A percentile compares a stretch with the other conserved stretches of the same genome.
Evolutionary conservation across 805 yeast species (phyloP).

Genomic region (Kluyveromyces dobzhanskii): DNA sequence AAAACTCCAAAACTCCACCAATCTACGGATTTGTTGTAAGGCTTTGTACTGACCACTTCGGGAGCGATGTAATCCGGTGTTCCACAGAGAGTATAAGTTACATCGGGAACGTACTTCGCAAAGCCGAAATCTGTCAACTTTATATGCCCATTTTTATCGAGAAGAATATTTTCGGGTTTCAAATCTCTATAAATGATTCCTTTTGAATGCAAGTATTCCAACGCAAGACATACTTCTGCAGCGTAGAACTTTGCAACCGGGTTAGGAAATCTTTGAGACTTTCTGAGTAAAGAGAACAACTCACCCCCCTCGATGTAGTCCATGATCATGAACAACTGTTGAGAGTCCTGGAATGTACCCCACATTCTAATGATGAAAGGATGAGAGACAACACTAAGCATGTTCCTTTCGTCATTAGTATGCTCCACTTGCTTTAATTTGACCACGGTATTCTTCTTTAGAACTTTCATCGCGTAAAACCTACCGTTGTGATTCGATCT

Average conservation of each 20-base stretch:
- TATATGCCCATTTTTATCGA: slow-evolving; percentile 85
- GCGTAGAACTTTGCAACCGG: slow-evolving; percentile 96
- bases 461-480: slow-evolving; percentile 86
- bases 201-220: slow-evolving; percentile 79
- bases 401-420: slow-evolving; percentile 88
- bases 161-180: slow-evolving; percentile 84
- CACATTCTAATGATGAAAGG: slow-evolving; percentile 90
- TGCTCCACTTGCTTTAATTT: slow-evolving; percentile 93
- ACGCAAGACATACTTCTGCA: slow-evolving; percentile 78
- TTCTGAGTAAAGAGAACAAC: slow-evolving; percentile 73
- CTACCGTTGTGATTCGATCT: slow-evolving; percentile 84
- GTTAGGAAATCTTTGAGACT: slow-evolving; percentile 85
- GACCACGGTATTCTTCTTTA: slow-evolving; percentile 80
- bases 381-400: slow-evolving; percentile 78
- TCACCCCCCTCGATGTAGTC: slow-evolving; percentile 97
- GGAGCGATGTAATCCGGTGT: slow-evolving; percentile 97
- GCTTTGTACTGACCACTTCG: slow-evolving; percentile 87
- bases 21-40: slow-evolving; percentile 90
- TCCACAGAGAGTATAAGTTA: slow-evolving; percentile 90
- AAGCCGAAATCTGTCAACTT: slow-evolving; percentile 92
- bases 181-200: slow-evolving; percentile 86
- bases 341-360: slow-evolving; percentile 92
- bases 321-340: slow-evolving; percentile 87
- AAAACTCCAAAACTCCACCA: slow-evolving; percentile 97
- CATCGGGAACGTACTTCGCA: slow-evolving; percentile 87